Base-by-base conservation (phyloP, 805 yeast species). In the Starmerella sp. region DNA sequence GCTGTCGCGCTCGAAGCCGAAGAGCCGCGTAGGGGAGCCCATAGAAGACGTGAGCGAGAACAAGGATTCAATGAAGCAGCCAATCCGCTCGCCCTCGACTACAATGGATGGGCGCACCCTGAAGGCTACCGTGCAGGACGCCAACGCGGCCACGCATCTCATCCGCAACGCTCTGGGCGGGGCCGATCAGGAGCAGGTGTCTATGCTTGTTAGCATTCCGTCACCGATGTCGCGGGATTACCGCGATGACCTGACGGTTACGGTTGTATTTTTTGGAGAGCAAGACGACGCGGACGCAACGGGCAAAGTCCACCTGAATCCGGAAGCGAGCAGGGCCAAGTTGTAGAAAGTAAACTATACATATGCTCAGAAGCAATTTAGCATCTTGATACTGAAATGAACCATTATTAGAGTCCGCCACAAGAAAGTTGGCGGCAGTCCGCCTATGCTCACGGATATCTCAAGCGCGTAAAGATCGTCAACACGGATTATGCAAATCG, bases 191-290 rank as follows among this genome's bases (percentile, higher is more conserved):
- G 96, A 91, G 58, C 90, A 88, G 63, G 89, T 90, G 3, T 81
- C 90, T 28, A 86, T 93, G 79, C 73, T 93, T 57, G 84, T 89
- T 15, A 83, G 93, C 53, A 88, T 93, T 52, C 97, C 97, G 17
- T 79, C 89, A 15, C 97, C 97, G 1, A 77, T 85, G 62, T 84
- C 96, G 22, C 81, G 98, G 70, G 77, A 88, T 46, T 91, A 90
- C 70, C 81, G 98, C 68, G 98, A 93, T 71, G 98, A 93, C 69
- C 75, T 93, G 66, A 90, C 97, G 0, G 97, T 90, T 5, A 88
- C 96, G 3, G 98, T 93, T 29, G 87, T 91, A 2, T 93, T 93
- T 70, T 93, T 93, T 67, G 95, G 95, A 11, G 79, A 66, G 32
- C 59, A 58, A 14, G 58, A 52, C n/a, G 62, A 56, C 11, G 65